Base-by-base conservation (phyloP, 306 rosid genomes). In the Trifolium pratense region DNA sequence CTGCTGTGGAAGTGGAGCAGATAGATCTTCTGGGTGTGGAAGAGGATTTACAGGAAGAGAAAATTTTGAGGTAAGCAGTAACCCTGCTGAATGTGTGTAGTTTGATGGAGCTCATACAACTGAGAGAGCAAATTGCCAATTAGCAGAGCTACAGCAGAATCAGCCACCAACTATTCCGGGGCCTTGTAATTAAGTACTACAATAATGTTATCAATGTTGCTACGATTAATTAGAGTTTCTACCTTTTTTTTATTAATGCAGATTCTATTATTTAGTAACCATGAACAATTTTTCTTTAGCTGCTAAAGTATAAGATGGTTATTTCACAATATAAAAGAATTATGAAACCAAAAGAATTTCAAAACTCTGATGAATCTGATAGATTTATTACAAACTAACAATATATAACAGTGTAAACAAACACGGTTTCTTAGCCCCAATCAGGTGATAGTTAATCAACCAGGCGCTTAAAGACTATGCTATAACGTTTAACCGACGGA, bases 71-170 rank as follows among this genome's bases (percentile, higher is more conserved):
- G 17, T 65, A 66, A 75, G 87, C 75, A 68, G 37, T 12, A 72
- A 80, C 51, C 77, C 83, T 5, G 49, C 37, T 57, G 82, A 79
- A 31, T 79, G 77, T 13, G 59, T 79, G 70, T 18, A 53, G 77
- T 81, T 79, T 77, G 88, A 77, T 58, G 75, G 45, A 4, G 53
- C 1, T 29, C 88, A 84, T 75, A 40, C 77, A 3, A 80, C 80
- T 52, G 82, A 87, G 68, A 66, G n/a, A 7, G 64, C 65, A 2
- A 75, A 85, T 73, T 34, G 9, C 20, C 81, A 80, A 43, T 29
- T 80, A 25, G 82, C 86, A 25, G 31, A 75, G 56, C 51, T 84
- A 10, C 75, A 71, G 15, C 80, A 87, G 88, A 55, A 69, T 25
- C 80, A 81, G 40, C 67, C 70, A 37, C 34, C 51, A 21, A 45